Evolutionary conservation across 129 eudicot genomes (phyloP), one percentile per base, ranked within the genome.

Genomic region (Mikania micrantha): DNA sequence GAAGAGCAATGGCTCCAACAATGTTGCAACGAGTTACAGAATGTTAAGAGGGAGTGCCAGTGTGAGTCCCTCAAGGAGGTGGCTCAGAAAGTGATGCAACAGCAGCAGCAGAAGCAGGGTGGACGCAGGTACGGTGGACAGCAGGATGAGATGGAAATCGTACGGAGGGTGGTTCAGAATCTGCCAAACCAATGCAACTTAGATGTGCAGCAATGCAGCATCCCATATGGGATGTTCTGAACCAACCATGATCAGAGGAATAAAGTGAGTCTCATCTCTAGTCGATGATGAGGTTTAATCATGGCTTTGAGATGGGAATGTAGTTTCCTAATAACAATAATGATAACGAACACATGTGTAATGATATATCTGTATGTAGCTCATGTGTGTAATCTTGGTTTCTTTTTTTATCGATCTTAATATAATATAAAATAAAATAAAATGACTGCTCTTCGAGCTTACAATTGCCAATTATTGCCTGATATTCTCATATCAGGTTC

Each of bases 11-110:
- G 61, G 5, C 63, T 70, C 0, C 12, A 3, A 19, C 66, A 35
- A 27, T 77, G 81, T 41, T 77, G 81, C 45, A 22, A 64, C 13
- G 61, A 64, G 52, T 61, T 77, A 9, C 44, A 31, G 15, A 71
- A 45, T 17, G 25, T 71, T n/a, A 15, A 21, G 3, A 2, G 38
- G 13, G 45, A 32, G 35, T 22, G 59, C 1, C 68, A 29, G 38
- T 39, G 56, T 5, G 32, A 44, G 32, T 66, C 61, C 2, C 0
- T 71, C 61, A 20, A 41, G 44, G 42, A 64, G 62, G 56, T 72
- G 0, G 52, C 50, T 22, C 24, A 25, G 42, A 50, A 19, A 45
- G 49, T 40, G 25, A 2, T 16, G 19, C 3, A 2, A 42, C 60
- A 42, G 39, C 60, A 52, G 7, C 60, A 52, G 40, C 52, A 42